Percentiles rank a stretch among this genome's conserved stretches.
phyloP scores from a whole-genome alignment of 192 early-diverging fungal species.

The Mortierella hygrophila region DNA sequence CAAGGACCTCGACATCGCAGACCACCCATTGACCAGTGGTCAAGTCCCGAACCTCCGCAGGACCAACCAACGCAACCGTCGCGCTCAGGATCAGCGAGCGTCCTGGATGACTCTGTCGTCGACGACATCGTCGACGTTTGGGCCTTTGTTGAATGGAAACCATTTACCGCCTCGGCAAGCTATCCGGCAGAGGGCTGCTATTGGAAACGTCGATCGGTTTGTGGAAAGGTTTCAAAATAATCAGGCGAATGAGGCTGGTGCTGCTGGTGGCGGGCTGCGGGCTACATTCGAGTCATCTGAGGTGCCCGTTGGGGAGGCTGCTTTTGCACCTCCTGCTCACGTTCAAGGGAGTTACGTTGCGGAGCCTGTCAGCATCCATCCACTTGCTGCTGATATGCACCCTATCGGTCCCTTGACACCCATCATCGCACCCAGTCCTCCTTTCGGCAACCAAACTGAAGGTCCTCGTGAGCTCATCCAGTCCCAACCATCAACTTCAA shows the following conservation, averaged over 20 bases:
- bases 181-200: not conserved
- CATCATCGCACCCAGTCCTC: not conserved
- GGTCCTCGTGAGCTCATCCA: not conserved
- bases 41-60: constrained; percentile 9
- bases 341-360: not conserved
- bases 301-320: not conserved
- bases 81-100: not conserved
- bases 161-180: constrained; percentile 14
- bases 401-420: not conserved
- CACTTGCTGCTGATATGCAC: not conserved
- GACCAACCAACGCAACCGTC: not conserved
- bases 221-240: not conserved
- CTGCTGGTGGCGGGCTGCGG: not conserved
- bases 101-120: constrained; percentile 31
- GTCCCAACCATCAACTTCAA: not conserved
- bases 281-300: not conserved
- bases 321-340: not conserved
- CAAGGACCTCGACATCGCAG: not conserved
- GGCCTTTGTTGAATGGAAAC: not conserved
- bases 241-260: not conserved
- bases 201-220: constrained; percentile 9
- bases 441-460: not conserved
- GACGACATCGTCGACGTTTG: constrained; percentile 17
- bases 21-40: not conserved
- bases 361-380: not conserved